Evolutionary conservation across 768 basidiomycete genomes (phyloP), one percentile per base, ranked within the genome.

Genomic region (Leccinum imitatum): DNA sequence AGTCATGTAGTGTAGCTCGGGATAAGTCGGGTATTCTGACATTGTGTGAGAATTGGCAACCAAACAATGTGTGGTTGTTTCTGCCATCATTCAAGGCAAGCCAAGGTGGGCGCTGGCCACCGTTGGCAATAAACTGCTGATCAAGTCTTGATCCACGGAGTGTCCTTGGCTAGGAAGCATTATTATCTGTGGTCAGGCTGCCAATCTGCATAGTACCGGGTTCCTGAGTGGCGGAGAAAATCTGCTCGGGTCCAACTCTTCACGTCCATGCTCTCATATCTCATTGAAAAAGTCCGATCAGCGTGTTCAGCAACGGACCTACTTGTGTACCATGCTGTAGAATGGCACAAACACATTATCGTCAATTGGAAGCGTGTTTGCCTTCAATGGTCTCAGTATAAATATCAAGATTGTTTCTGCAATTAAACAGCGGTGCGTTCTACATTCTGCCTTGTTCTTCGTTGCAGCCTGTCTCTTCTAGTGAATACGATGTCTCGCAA

Each of bases 1-100:
- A 48, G 67, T 67, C 67, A 62, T 61, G 65, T 71, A 65, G 65
- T 61, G 70, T 72, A 66, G 61, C 62, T 63, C 61, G 59, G 19
- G 55, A 60, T 58, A 59, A 56, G 19, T n/a, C 27, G 46, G 46
- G 59, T 52, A 44, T 46, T 53, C 51, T 47, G 50, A 37, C 57
- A 31, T n/a, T 21, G 19, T 30, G 53, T 53, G 56, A 55, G 55
- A 59, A 57, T 53, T 52, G 13, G 33, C 13, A 41, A 61, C 58
- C 27, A 39, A 62, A 30, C 2, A 30, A 44, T 35, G 19, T 35
- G 41, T 50, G 47, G 30, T 46, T 44, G 44, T 57, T 37, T 39
- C 11, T 31, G 8, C 15, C n/a, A 44, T 44, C n/a, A 44, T 44
- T n/a, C 4, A 41, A n/a, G 39, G 39, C 17, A n/a, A 41, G 17